Base-by-base conservation (phyloP, 176 grass and related monocot species). In the Paspalum vaginatum region DNA sequence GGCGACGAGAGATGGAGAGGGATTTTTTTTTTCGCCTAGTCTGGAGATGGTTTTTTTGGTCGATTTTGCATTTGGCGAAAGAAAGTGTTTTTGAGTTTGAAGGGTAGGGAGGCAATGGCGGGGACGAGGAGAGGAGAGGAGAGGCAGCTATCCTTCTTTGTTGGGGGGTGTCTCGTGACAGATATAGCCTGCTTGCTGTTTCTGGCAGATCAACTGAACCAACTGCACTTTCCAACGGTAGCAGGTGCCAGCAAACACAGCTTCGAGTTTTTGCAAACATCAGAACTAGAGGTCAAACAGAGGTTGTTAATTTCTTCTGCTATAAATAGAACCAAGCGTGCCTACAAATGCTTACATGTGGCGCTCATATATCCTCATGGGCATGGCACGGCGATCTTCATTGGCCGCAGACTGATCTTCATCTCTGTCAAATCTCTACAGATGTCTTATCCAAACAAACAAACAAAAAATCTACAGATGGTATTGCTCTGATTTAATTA, bases 21-120 rank as follows among this genome's bases (percentile, higher is more conserved):
- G 2, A 32, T 32, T 32, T 32, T 32, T 32, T 32, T 32, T 42
- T 79, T 63, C 26, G 38, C 66, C 27, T 54, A 62, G 56, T 58
- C 65, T 60, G 73, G 64, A 2, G 53, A 51, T 7, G 59, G 43
- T 21, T 43, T 52, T 13, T 50, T 50, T 61, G 27, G 25, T 60
- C 59, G 47, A 39, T 38, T 75, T 85, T 72, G 0, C 54, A 5
- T 22, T 11, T 7, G 52, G 9, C 8, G 25, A 45, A 9, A 22
- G 17, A 53, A 81, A 49, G 56, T 50, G 43, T 37, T 37, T 50
- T 52, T 9, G 44, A 64, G 65, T 39, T 58, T 44, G 49, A 6
- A 56, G 2, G 87, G 78, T 9, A 24, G 78, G 32, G 78, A 77
- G 83, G 59, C 32, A 81, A 72, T 72, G 83, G 26, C 72, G 83